A percentile compares a stretch with the other conserved stretches of the same genome.
phyloP scores from a whole-genome alignment of 2,329 filamentous ascomycete genomes.

The Tricladium varicosporioides region DNA sequence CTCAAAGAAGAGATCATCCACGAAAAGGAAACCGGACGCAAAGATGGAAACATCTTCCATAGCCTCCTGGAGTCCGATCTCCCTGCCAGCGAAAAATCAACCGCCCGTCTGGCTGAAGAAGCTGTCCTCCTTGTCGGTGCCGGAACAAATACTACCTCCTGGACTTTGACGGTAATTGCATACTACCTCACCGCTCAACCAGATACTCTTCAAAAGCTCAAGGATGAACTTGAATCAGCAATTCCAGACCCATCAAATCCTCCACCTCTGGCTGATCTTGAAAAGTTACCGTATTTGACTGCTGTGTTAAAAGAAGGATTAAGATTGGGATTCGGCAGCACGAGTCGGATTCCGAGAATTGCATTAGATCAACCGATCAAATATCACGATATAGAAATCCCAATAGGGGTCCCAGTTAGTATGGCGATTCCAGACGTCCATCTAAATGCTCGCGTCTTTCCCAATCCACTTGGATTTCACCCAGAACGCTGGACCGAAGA shows the following conservation, averaged over 20 bases:
- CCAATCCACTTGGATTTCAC: constrained; percentile 40
- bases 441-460: constrained; percentile 31
- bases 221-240: not conserved
- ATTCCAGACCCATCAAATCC: not conserved
- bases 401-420: constrained; percentile 4
- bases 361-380: not conserved
- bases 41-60: not conserved
- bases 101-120: constrained; percentile 37
- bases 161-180: constrained; percentile 28
- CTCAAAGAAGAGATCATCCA: not conserved
- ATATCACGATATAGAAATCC: not conserved
- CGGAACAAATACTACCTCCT: constrained; percentile 39
- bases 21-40: not conserved
- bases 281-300: not conserved
- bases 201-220: not conserved
- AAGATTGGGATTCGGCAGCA: constrained; percentile 8
- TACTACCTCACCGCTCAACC: not conserved
- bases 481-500: constrained; percentile 42
- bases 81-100: constrained; percentile 35
- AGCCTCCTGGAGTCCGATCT: not conserved
- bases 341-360: not conserved
- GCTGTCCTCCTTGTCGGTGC: constrained; percentile 37
- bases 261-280: not conserved
- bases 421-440: not conserved
- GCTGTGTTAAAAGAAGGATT: not conserved